These are phyloP conservation scores for Fusarium transvaalense DNA, from an alignment of 2,329 filamentous ascomycete genomes.

Conservation along the genomic window DNA sequence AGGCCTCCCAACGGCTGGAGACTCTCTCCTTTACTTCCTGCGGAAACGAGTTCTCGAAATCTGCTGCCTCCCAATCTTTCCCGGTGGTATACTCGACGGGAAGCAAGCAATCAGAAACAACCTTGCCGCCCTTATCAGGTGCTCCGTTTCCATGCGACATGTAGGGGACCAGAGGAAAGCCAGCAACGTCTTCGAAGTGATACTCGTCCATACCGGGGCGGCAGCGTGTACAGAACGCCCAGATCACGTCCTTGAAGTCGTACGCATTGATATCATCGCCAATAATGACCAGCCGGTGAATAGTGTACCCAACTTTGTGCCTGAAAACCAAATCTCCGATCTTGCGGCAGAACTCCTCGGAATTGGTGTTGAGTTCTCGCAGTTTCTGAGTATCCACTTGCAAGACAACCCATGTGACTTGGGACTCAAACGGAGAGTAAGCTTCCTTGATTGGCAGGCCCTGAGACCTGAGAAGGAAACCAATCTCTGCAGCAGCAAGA, in stretches of 20 bases:
- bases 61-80: conserved; percentile 46
- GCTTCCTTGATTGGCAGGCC: conserved; percentile 59
- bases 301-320: conserved; percentile 54
- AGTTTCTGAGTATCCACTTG: conserved; percentile 69
- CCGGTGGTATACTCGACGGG: conserved; percentile 57
- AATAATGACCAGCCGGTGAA: conserved; percentile 60
- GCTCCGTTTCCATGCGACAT: conserved; percentile 57
- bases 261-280: conserved; percentile 64
- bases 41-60: conserved; percentile 54
- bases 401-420: conserved; percentile 63
- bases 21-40: conserved; percentile 28
- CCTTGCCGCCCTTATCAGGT: conserved; percentile 56
- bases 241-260: conserved; percentile 60
- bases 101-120: conserved; percentile 60
- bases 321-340: conserved; percentile 20
- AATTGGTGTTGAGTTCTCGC: conserved; percentile 51
- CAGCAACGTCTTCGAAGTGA: conserved; percentile 58
- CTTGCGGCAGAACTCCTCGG: conserved; percentile 23
- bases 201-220: conserved; percentile 59
- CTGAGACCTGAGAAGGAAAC: conserved; percentile 23
- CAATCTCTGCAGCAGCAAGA: conserved; percentile 15
- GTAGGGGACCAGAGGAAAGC: conserved; percentile 61
- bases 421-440: conserved; percentile 60
- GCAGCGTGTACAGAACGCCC: conserved; percentile 62
- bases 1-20: not conserved